Evolutionary conservation across 805 yeast species (phyloP).

Genomic region (Sugiyamaella qingdaonensis): DNA sequence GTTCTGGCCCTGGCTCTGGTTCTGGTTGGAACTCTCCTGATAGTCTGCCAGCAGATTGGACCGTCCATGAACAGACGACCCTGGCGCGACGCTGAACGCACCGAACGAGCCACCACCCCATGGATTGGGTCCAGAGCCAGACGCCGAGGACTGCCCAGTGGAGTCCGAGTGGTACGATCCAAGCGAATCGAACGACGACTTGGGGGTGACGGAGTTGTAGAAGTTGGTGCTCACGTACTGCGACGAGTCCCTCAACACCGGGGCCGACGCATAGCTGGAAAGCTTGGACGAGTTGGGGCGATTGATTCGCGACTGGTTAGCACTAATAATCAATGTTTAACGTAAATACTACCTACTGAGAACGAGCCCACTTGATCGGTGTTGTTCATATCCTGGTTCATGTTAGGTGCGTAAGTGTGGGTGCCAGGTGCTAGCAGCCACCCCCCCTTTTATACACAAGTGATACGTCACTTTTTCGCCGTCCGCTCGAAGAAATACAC

Average conservation of each 20-base stretch:
- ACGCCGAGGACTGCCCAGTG: conserved; percentile 5
- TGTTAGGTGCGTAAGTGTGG: neutral
- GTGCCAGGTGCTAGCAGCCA: neutral
- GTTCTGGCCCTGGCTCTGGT: too few species aligned
- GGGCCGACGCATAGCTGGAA: conserved; percentile 1
- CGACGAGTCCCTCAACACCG: neutral
- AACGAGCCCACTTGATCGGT: neutral
- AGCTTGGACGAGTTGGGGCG: neutral
- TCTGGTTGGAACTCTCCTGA: conserved; percentile 4
- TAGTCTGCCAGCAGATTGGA: neutral
- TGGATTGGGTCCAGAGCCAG: conserved; percentile 7
- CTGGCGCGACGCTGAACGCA: conserved; percentile 6
- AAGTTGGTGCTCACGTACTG: conserved; percentile 2
- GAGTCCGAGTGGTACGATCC: conserved; percentile 17
- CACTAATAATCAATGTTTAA: neutral
- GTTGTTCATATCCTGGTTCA: neutral
- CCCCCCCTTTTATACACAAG: conserved; percentile 1
- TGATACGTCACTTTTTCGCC: conserved; percentile 3
- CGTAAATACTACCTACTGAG: too few species aligned
- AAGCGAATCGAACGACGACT: conserved; percentile 19
- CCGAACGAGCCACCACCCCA: conserved; percentile 12
- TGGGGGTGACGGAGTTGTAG: conserved; percentile 13
- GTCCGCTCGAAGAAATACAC: conserved; percentile 39
- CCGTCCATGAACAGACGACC: neutral
- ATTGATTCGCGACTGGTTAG: neutral